phyloP scores from a whole-genome alignment of 306 rosid genomes.

The Prunus armeniaca region DNA sequence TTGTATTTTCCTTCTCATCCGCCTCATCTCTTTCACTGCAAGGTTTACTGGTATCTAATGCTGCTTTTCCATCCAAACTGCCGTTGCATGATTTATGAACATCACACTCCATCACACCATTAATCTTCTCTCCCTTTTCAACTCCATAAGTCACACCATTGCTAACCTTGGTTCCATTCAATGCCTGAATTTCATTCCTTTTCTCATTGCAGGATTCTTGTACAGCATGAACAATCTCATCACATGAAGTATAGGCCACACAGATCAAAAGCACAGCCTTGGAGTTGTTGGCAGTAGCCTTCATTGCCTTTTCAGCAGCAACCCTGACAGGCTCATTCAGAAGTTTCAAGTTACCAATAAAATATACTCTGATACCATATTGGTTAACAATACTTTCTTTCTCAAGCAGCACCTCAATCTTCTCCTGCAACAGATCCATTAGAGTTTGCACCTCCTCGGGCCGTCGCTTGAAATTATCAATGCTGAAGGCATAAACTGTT shows the following conservation, averaged over 20 bases:
- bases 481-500: conserved; percentile 83
- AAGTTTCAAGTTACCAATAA: conserved; percentile 62
- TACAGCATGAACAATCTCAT: conserved; percentile 63
- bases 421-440: conserved; percentile 73
- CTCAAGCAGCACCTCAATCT: conserved; percentile 59
- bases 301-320: conserved; percentile 66
- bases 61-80: conserved; percentile 10
- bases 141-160: conserved; percentile 26
- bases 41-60: not conserved
- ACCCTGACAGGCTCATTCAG: conserved; percentile 49
- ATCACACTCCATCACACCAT: conserved; percentile 23
- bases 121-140: conserved; percentile 20
- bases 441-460: conserved; percentile 55
- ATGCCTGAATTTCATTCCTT: conserved; percentile 38
- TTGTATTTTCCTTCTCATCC: conserved; percentile 1
- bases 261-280: conserved; percentile 50
- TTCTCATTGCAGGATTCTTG: conserved; percentile 55
- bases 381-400: conserved; percentile 45
- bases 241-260: conserved; percentile 64
- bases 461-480: conserved; percentile 63
- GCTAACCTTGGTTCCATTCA: conserved; percentile 19
- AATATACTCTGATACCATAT: conserved; percentile 55
- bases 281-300: conserved; percentile 55
- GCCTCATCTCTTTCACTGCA: conserved; percentile 14
- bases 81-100: conserved; percentile 27